A percentile compares a stretch with the other conserved stretches of the same genome.
These are phyloP conservation scores for Ambrosia trifida DNA, from an alignment of 129 eudicot genomes.

Conservation along the genomic window DNA sequence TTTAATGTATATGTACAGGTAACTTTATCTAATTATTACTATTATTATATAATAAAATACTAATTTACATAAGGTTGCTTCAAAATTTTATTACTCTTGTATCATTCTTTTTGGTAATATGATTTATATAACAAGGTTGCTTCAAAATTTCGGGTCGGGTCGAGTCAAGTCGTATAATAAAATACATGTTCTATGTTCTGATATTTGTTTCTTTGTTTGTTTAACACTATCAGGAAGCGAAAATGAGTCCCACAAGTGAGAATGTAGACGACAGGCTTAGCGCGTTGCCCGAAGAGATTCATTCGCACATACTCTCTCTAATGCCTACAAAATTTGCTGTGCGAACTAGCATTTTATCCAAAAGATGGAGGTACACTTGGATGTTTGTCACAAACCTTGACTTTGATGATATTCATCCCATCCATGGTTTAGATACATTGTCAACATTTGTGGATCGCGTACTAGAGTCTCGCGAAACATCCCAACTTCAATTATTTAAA, in stretches of 20 bases:
- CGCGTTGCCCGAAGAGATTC: not conserved
- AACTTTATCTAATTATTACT: too few species aligned
- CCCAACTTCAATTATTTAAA: not conserved
- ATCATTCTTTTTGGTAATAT: too few species aligned
- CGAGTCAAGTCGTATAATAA: too few species aligned
- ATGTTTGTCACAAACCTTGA: not conserved
- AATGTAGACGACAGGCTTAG: not conserved
- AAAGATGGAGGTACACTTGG: conserved; percentile 2
- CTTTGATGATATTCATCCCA: not conserved
- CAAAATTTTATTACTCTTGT: too few species aligned
- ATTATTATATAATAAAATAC: too few species aligned
- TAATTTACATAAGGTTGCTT: too few species aligned
- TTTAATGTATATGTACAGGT: too few species aligned
- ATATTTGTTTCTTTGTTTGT: too few species aligned
- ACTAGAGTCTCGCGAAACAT: not conserved
- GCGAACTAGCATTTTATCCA: not conserved
- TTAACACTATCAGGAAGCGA: too few species aligned
- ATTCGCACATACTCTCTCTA: not conserved
- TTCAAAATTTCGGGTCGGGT: too few species aligned
- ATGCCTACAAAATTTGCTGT: not conserved
- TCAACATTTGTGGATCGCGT: not conserved
- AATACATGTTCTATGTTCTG: too few species aligned
- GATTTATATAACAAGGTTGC: too few species aligned
- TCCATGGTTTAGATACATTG: not conserved
- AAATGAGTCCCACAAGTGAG: not conserved